phyloP scores from a whole-genome alignment of 2,329 filamentous ascomycete species.

The Hymenoscyphus fructigenus region DNA sequence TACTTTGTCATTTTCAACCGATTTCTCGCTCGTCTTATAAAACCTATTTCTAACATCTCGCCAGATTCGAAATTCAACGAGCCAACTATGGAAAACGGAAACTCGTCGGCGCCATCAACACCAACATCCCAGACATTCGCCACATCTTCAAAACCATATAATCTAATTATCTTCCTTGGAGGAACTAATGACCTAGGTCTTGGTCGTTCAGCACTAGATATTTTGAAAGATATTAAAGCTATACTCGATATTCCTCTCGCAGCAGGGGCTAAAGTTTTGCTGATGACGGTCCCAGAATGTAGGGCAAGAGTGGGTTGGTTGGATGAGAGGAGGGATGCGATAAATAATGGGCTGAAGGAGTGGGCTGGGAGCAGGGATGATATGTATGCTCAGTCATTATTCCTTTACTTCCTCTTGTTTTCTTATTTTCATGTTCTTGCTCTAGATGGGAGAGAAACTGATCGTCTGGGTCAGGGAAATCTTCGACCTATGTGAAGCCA shows the following conservation, averaged over 20 bases:
- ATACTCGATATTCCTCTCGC: slow-evolving; percentile 50
- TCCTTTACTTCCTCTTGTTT: background rate
- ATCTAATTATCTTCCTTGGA: slow-evolving; percentile 63
- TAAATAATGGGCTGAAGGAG: slow-evolving; percentile 52
- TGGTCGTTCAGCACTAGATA: slow-evolving; percentile 38
- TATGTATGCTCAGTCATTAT: slow-evolving; percentile 17
- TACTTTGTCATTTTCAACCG: too few species aligned
- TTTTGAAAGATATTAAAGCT: slow-evolving; percentile 48
- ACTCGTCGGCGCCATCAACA: too few species aligned
- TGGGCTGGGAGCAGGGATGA: slow-evolving; percentile 13
- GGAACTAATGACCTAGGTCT: slow-evolving; percentile 64
- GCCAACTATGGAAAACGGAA: too few species aligned
- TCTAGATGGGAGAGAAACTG: background rate
- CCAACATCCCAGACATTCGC: background rate
- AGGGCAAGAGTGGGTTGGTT: slow-evolving; percentile 29
- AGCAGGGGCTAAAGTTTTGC: slow-evolving; percentile 54
- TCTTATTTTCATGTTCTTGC: background rate
- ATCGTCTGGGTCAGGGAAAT: slow-evolving; percentile 42
- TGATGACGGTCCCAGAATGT: slow-evolving; percentile 61
- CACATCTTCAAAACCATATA: slow-evolving; percentile 29
- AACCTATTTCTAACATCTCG: too few species aligned
- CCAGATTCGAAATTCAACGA: too few species aligned
- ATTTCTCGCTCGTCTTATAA: too few species aligned
- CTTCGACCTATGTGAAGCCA: slow-evolving; percentile 54
- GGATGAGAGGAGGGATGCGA: slow-evolving; percentile 40